These are phyloP conservation scores for Stagonosporopsis cucurbitacearum DNA, from an alignment of 2,329 filamentous ascomycete genomes.

Conservation along the genomic window DNA sequence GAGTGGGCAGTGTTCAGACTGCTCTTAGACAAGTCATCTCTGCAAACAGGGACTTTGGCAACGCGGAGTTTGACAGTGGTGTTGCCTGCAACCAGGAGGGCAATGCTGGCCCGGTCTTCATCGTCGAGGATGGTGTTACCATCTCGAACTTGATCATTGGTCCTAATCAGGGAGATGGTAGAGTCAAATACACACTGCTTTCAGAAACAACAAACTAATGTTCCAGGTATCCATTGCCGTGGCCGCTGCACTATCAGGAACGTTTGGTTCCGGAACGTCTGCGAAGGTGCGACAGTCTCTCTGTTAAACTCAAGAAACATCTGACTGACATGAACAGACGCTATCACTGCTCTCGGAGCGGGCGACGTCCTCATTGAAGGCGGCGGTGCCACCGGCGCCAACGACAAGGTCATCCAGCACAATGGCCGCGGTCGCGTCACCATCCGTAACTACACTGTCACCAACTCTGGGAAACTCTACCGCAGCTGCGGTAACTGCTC, in stretches of 20 bases:
- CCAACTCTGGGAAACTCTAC: constrained; percentile 54
- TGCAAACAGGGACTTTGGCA: neutral
- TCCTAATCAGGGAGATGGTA: constrained; percentile 54
- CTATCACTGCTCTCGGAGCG: constrained; percentile 24
- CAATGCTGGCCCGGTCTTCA: constrained; percentile 49
- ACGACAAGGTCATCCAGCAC: constrained; percentile 43
- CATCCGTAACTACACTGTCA: constrained; percentile 37
- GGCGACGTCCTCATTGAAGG: constrained; percentile 43
- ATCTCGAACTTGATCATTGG: constrained; percentile 60
- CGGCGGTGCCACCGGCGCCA: constrained; percentile 33
- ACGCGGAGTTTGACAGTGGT: constrained; percentile 7
- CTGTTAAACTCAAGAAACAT: constrained; percentile 1
- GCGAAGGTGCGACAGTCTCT: constrained; percentile 20
- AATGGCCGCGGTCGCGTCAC: constrained; percentile 36
- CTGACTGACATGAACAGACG: constrained; percentile 10
- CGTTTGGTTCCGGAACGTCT: constrained; percentile 19
- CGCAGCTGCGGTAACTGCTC: constrained; percentile 3
- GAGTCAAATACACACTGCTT: neutral
- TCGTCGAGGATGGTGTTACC: constrained; percentile 54
- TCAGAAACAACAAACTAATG: neutral
- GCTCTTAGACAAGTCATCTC: neutral
- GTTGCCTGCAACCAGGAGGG: neutral
- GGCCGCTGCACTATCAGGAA: constrained; percentile 52
- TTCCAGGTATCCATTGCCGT: constrained; percentile 51
- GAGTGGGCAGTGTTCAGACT: neutral